phyloP scores from a whole-genome alignment of 176 grass and related monocot species.

The Elymus sibiricus region DNA sequence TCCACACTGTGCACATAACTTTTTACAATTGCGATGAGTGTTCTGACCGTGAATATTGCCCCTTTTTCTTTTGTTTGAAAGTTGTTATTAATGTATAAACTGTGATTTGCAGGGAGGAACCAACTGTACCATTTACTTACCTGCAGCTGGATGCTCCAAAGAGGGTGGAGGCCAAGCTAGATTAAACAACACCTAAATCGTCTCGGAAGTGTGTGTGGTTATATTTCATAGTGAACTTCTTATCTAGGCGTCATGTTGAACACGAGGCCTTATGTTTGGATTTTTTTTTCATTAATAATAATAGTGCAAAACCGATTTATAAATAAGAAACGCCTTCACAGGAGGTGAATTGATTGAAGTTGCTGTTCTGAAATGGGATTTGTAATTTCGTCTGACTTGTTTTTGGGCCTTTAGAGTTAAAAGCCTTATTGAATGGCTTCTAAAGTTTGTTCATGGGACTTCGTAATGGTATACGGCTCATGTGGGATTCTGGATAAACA shows the following conservation, averaged over 20 bases:
- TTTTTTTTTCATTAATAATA: slow-evolving; percentile 3
- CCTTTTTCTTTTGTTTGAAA: not conserved
- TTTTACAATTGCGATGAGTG: not conserved
- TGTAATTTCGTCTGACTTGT: not conserved
- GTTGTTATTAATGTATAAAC: slow-evolving; percentile 11
- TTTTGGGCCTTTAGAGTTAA: not conserved
- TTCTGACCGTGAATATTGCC: not conserved
- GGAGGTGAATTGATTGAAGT: not conserved
- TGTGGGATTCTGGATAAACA: not conserved
- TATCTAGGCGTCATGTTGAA: not conserved
- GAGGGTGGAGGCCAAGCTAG: slow-evolving; percentile 64
- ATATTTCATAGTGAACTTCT: not conserved
- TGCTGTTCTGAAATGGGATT: not conserved
- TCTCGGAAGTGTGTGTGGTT: not conserved
- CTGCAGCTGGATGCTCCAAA: slow-evolving; percentile 81
- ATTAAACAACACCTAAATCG: slow-evolving; percentile 38
- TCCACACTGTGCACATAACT: not conserved
- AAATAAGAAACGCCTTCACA: not conserved
- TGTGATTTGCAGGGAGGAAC: slow-evolving; percentile 85
- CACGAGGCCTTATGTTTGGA: slow-evolving; percentile 5
- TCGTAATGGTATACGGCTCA: too few species aligned
- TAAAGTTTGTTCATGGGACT: not conserved
- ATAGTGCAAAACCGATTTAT: not conserved
- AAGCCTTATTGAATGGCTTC: not conserved
- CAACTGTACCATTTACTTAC: slow-evolving; percentile 68